phyloP scores from a whole-genome alignment of 164 flowering plant species.

The Stephania japonica region DNA sequence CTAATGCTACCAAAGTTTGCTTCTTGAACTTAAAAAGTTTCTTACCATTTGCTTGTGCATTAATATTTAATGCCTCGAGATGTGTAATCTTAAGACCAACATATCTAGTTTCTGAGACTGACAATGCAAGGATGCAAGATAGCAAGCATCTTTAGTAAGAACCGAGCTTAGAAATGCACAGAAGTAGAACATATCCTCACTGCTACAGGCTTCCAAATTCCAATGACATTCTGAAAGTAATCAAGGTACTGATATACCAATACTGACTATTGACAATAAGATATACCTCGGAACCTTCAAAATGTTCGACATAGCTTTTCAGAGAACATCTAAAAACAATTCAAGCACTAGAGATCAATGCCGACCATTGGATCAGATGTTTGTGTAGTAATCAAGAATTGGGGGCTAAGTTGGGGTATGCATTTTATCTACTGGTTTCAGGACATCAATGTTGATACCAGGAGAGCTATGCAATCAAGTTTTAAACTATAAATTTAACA shows the following conservation, averaged over 20 bases:
- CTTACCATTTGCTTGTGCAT: neutral
- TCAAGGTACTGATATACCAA: no score
- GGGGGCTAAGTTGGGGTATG: neutral
- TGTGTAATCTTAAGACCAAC: neutral
- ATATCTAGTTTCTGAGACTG: neutral
- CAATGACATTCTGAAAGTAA: no score
- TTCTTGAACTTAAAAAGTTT: no score
- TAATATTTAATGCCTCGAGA: neutral
- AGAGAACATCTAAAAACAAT: neutral
- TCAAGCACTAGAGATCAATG: neutral
- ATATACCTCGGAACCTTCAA: neutral
- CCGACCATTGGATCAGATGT: neutral
- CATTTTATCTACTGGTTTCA: neutral
- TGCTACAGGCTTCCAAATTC: no score
- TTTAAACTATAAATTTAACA: no score
- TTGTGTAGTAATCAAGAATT: neutral
- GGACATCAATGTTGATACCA: no score
- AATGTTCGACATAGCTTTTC: neutral
- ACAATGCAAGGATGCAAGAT: neutral
- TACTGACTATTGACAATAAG: neutral
- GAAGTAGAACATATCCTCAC: no score
- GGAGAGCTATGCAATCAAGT: neutral
- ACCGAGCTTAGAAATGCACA: no score
- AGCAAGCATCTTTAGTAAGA: neutral
- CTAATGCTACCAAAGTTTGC: no score